These are phyloP conservation scores for Naganishia vaughanmartiniae DNA, from an alignment of 768 basidiomycete species.

Conservation along the genomic window DNA sequence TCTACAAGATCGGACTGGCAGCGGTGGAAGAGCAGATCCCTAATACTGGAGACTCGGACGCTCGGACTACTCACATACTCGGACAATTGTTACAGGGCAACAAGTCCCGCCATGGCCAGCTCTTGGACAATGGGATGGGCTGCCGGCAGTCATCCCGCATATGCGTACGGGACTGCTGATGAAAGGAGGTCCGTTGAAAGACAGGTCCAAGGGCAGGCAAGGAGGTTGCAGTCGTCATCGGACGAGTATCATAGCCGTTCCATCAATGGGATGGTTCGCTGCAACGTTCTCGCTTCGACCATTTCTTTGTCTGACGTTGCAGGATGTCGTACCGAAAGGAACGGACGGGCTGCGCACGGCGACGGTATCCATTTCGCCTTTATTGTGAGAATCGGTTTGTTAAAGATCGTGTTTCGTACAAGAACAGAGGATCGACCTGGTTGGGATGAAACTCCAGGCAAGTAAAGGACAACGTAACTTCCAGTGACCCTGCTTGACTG, in stretches of 20 bases:
- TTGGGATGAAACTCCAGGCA: background rate
- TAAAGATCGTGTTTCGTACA: background rate
- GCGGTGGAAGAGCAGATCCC: too few relatives aligned
- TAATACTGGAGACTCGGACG: too few relatives aligned
- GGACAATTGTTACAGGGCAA: too few relatives aligned
- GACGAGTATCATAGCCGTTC: background rate
- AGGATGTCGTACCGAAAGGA: background rate
- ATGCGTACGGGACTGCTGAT: background rate
- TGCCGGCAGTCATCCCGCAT: background rate
- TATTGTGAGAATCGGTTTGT: background rate
- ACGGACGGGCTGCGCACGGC: background rate
- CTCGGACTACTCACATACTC: too few relatives aligned
- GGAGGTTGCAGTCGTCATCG: background rate
- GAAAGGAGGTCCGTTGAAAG: background rate
- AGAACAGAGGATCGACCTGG: background rate
- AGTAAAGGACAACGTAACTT: background rate
- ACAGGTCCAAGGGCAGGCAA: background rate
- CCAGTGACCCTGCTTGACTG: background rate
- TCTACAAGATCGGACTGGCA: too few relatives aligned
- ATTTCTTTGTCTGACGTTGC: background rate
- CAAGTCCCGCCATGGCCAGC: too few relatives aligned
- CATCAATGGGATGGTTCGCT: background rate
- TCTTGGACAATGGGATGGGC: background rate
- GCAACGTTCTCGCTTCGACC: background rate
- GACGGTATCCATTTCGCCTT: conserved; percentile 2